Base-by-base conservation (phyloP, 2,329 filamentous ascomycete species). In the Phialophora tarda region DNA sequence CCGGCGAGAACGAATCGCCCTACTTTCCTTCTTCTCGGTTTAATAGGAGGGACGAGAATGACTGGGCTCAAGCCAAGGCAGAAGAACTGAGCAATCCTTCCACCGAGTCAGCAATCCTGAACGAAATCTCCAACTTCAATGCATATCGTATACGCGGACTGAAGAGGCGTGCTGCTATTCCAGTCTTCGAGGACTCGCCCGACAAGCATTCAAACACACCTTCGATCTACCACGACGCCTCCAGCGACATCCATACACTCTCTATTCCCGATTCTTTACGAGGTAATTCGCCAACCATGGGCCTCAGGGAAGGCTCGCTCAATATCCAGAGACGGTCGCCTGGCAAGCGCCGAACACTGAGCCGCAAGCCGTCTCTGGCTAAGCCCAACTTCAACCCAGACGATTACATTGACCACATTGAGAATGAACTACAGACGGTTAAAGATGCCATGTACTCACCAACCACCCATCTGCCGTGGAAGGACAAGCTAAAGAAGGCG, bases 381-480 rank as follows among this genome's bases (percentile, higher is more conserved):
- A 72, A 67, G 38, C 57, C 77, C 21, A 78, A 77, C 66, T 78
- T 76, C 60, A 80, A 82, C 65, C 77, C 78, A 10, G 75, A 78
- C 28, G 76, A 78, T 63, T 83, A 84, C 71, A 82, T 84, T 66
- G 81, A 83, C 58, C 81, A 83, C 71, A 78, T 84, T 12, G 82
- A 84, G 64, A 74, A 76, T 23, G 79, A 83, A 68, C 72, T 84
- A 26, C 77, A 77, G 21, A 74, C 78, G 17, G 75, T 78, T 11
- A 78, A 82, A 41, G 76, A 78, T 24, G 74, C 77, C 17, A 72
- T 78, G 56, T 78, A 76, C 38, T 81, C 80, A n/a, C 78, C 81
- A 2, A 69, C 68, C 12, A 70, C 70, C 51, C 67, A 71, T 38
- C 48, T 67, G 12, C 66, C 66, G 6, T 66, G 72, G 63, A 71